Percentiles rank a stretch among this genome's conserved stretches.
phyloP scores from a whole-genome alignment of 257 asterid species.

The Nicotiana attenuata region DNA sequence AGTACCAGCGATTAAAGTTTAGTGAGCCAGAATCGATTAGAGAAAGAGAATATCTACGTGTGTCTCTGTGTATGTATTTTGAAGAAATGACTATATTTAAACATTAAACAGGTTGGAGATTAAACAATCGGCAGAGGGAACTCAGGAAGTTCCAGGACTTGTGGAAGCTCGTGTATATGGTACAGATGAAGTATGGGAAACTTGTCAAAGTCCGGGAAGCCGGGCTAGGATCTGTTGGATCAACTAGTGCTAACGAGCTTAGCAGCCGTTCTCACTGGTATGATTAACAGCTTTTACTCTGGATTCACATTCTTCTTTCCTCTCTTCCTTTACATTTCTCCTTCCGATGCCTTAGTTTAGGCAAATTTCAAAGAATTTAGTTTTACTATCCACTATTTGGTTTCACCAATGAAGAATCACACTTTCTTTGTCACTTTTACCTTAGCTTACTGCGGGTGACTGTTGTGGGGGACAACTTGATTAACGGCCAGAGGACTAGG shows the following conservation, averaged over 20 bases:
- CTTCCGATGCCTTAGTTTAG: background rate
- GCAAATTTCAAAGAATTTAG: background rate
- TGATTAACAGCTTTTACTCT: slow-evolving; percentile 1
- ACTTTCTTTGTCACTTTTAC: slow-evolving; percentile 15
- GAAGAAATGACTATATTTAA: background rate
- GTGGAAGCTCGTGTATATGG: slow-evolving; percentile 72
- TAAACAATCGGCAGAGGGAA: slow-evolving; percentile 98
- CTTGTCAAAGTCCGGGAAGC: slow-evolving; percentile 77
- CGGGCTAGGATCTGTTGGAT: slow-evolving; percentile 98
- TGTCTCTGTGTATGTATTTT: background rate
- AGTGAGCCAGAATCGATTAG: background rate
- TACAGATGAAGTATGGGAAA: slow-evolving; percentile 82
- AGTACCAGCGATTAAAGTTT: background rate
- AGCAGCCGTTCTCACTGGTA: slow-evolving; percentile 99
- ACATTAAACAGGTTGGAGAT: slow-evolving; percentile 75
- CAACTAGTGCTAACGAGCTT: slow-evolving; percentile 91
- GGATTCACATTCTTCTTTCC: background rate
- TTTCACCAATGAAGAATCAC: background rate
- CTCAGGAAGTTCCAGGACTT: slow-evolving; percentile 98
- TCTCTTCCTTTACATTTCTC: slow-evolving; percentile 5
- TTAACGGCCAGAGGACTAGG: slow-evolving; percentile 79
- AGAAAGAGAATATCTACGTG: background rate
- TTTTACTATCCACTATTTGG: background rate
- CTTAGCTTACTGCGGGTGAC: slow-evolving; percentile 86
- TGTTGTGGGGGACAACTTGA: slow-evolving; percentile 63